Base-by-base conservation (phyloP, 2,329 filamentous ascomycete genomes). In the Microsporum ferrugineum region DNA sequence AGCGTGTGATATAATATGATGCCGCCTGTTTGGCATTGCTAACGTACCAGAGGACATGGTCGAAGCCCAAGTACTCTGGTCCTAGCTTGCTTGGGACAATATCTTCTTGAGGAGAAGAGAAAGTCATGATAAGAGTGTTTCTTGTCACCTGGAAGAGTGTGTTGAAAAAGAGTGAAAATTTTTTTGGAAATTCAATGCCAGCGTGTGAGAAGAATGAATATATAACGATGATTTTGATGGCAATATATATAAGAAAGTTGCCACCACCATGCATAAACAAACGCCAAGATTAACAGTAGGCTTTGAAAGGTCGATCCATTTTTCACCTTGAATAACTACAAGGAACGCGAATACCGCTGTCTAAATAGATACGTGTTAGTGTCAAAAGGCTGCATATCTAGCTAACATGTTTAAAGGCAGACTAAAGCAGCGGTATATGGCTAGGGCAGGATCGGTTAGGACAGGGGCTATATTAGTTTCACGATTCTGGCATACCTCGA, bases 11-110 rank as follows among this genome's bases (percentile, higher is more conserved):
- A 77, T 95, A 96, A 76, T 89, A 95, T 7, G 87, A 83, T 27
- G 91, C 90, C 3, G 89, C 88, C 78, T 96, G 90, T 76, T 95
- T 95, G 65, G 91, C 90, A 72, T 96, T 96, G 70, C 90, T 90
- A 38, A 96, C 91, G 79, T 89, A 95, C 90, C 90, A 95, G 63
- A 88, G 89, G 62, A 95, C 82, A 72, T 95, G 88, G 75, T 95
- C 88, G 73, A 95, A 95, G 69, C 88, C 89, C 6, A 63, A 36
- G 60, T 66, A 66, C 27, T 62, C 63, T 14, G 65, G 66, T 5
- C 68, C 67, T 23, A 69, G 55, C 10, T 65, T 62, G 23, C 64
- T 64, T 23, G 68, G 64, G 23, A 66, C 64, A 47, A 68, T 67
- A 41, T 65, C 51, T 29, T 38, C 34, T 33, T 56, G 51, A 56